A percentile compares a stretch with the other conserved stretches of the same genome.
These are phyloP conservation scores for Mortierella antarctica DNA, from an alignment of 192 early-diverging fungal genomes.

Conservation along the genomic window DNA sequence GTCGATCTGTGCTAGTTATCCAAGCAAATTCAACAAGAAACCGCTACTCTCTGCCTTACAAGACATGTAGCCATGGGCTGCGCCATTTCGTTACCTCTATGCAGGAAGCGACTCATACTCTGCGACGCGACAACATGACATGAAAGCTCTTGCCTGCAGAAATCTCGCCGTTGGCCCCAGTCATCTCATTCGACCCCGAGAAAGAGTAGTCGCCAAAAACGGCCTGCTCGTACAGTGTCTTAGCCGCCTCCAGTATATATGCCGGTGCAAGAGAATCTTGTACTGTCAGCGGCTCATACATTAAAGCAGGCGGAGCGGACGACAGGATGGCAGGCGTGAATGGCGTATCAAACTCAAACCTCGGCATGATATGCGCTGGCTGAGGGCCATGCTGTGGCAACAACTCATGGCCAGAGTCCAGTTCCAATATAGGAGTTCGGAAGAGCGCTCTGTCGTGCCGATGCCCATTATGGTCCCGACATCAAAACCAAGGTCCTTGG, in stretches of 20 bases:
- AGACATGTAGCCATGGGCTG: not conserved
- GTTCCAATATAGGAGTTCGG: not conserved
- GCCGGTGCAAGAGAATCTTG: too few relatives aligned
- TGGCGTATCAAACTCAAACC: constrained; percentile 43
- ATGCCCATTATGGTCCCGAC: constrained; percentile 6
- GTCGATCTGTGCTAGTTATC: not conserved
- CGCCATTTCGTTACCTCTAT: constrained; percentile 50
- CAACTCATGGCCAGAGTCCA: not conserved
- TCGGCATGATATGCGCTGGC: constrained; percentile 27
- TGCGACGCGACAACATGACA: constrained; percentile 57
- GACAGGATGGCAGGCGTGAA: constrained; percentile 36
- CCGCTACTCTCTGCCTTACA: not conserved
- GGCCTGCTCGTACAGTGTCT: constrained; percentile 62
- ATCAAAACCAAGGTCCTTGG: not conserved
- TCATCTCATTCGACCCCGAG: too few relatives aligned
- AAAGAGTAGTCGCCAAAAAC: too few relatives aligned
- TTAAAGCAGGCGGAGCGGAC: constrained; percentile 37
- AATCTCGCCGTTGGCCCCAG: too few relatives aligned
- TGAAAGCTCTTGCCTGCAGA: constrained; percentile 59
- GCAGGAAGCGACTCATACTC: constrained; percentile 48
- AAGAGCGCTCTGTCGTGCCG: not conserved
- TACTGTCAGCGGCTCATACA: constrained; percentile 15
- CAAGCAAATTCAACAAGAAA: not conserved
- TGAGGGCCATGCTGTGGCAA: constrained; percentile 4
- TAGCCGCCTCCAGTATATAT: constrained; percentile 50